Base-by-base conservation (phyloP, 2,329 filamentous ascomycete species). In the Moelleriella libera region DNA sequence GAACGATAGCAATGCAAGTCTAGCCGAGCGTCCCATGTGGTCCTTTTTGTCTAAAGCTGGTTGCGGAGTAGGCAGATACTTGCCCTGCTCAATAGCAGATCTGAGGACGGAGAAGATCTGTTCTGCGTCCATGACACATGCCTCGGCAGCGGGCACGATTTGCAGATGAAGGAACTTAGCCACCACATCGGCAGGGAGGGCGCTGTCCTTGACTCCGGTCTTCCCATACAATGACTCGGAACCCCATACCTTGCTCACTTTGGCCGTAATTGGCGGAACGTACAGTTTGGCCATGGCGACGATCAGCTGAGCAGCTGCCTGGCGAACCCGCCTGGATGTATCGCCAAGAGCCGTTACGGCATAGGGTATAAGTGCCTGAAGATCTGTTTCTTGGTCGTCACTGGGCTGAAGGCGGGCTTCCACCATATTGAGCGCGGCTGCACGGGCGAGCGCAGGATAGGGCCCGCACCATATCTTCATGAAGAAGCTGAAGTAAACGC, bases 281-380 rank as follows among this genome's bases (percentile, higher is more conserved):
- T 78, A 78, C 4, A 72, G 59, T 7, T 63, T 62, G 10, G 72
- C 69, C 10, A 89, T 57, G 3, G 75, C 68, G 30, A 76, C 65
- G 32, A 87, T 60, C 32, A 89, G 70, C 46, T 82, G 76, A 28
- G 82, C 80, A 21, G 88, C 85, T 45, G 86, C 80, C 51, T 81
- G 79, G 43, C 89, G 83, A 41, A 95, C 83, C 51, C 80, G 79
- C 52, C 82, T 80, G 1, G 85, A 85, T 5, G 80, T 67, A 60
- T 97, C 90, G 29, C 78, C 72, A 14, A 97, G 74, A 28, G 84
- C 85, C 39, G 76, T 71, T 43, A 96, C 67, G 32, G 83, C 70
- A 64, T 94, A 96, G 2, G 90, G 90, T n/a, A 95, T 60, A 14
- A 96, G 62, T 9, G 79, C 76, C 60, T 97, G 90, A 45, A 89